Base-by-base conservation (phyloP, 306 rosid genomes). In the Neltuma alba region DNA sequence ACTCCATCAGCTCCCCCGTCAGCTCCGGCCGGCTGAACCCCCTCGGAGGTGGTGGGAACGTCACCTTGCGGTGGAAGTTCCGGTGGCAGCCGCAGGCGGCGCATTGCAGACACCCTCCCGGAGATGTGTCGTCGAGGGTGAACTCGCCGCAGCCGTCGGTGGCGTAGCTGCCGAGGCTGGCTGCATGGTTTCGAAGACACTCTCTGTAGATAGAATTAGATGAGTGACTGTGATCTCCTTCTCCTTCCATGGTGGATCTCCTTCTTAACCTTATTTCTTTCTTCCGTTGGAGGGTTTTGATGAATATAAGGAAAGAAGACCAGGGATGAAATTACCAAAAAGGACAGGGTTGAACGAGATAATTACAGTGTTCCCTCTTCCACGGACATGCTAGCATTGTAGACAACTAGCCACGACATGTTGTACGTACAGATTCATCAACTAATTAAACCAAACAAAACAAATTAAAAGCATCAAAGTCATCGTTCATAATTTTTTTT, bases 121-220 rank as follows among this genome's bases (percentile, higher is more conserved):
- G 76, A 2, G 87, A 78, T 4, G 81, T 55, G 61, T 83, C 81
- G 55, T 90, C 91, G 1, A 86, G 58, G 0, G 94, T 93, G 86
- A 91, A 93, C 83, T 93, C 97, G 4, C 98, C 93, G 74, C 98
- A 93, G 63, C 98, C 98, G 41, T 93, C 97, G 25, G 97, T 93
- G 77, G 98, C 97, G 48, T 93, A 91, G 86, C 98, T 93, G 27
- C 98, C 98, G 0, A 93, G 91, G 52, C 85, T 93, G 67, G 98
- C 98, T 85, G 98, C 98, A 89, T 93, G 97, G 90, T 93, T 93
- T 23, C 95, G 81, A 48, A 91, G 55, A 18, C 98, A 93, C 82
- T 93, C 97, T 84, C 92, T 83, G 83, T 91, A 91, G 1, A 76
- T 27, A 36, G 76, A 86, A 12, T 81, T 83, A 2, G 89, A 73